Evolutionary conservation across 2,329 filamentous ascomycete species (phyloP), one percentile per base, ranked within the genome.

Genomic region (Ophiocordyceps camponoti-leonardi): DNA sequence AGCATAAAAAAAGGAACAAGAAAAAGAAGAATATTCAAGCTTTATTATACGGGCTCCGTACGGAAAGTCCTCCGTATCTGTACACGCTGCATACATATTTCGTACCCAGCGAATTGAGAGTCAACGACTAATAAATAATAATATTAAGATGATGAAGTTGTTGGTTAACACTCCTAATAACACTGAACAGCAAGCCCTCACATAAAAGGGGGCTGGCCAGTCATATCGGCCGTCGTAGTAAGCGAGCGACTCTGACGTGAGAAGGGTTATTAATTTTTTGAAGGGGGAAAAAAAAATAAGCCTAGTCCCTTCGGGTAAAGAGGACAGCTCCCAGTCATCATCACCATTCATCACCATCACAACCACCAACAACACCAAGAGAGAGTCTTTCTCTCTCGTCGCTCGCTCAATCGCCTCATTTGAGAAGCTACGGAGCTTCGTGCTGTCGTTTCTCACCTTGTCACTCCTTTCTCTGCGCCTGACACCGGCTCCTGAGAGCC

Each of bases 401-500:
- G 16, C 35, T 37, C 35, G 35, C 35, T 31, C 30, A 31, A 11
- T 35, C 30, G 11, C 35, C n/a, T 31, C 19, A 18, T 31, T 31
- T 40, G 23, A 26, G 23, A 26, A 26, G 8, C 20, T 10, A 19
- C 23, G 23, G 19, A 16, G 23, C 14, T 23, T 6, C 7, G 8
- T 26, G 8, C 41, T 23, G n/a, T n/a, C n/a, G n/a, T n/a, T 41
- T 8, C 16, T 11, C n/a, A 5, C 19, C 39, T 16, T 16, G 19
- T 41, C 18, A 19, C 39, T 41, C 39, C 20, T 22, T 22, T 19
- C 19, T 22, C 10, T 1, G 12, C 6, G 1, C 20, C 2, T 13
- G 39, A 19, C 19, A 23, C 19, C 8, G 54, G 53, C 58, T 54
- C 11, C 26, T 44, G 30, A 39, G 43, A 41, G 43, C 43, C 39